Percentiles rank a stretch among this genome's conserved stretches.
These are phyloP conservation scores for Fusarium chaquense DNA, from an alignment of 2,329 filamentous ascomycete species.

Conservation along the genomic window DNA sequence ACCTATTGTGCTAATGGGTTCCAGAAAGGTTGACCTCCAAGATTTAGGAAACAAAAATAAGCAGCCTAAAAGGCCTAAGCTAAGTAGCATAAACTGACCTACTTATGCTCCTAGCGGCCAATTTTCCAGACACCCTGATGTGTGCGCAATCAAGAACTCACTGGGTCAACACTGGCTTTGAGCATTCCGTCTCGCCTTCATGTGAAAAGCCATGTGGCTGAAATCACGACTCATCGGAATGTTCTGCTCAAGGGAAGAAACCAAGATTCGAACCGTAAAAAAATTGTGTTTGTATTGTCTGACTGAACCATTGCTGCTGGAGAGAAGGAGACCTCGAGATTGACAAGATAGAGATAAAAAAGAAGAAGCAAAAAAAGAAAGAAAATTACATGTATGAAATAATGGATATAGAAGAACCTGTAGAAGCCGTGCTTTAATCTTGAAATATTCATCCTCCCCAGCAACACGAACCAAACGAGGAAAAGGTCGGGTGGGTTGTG, in stretches of 20 bases:
- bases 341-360: slow-evolving; percentile 33
- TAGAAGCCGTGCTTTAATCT: slow-evolving; percentile 47
- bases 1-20: neutral
- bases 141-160: neutral
- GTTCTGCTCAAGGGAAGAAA: slow-evolving; percentile 19
- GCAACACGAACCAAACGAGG: slow-evolving; percentile 42
- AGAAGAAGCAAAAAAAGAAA: slow-evolving; percentile 34
- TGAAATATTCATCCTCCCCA: slow-evolving; percentile 46
- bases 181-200: slow-evolving; percentile 30
- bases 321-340: slow-evolving; percentile 47
- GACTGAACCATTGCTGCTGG: slow-evolving; percentile 47
- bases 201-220: slow-evolving; percentile 26
- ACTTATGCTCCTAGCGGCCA: no score
- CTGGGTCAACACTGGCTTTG: neutral
- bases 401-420: slow-evolving; percentile 48
- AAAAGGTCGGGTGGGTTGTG: slow-evolving; percentile 36
- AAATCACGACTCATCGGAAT: slow-evolving; percentile 22
- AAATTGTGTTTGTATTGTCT: slow-evolving; percentile 46
- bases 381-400: slow-evolving; percentile 49
- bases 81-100: no score
- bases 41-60: no score
- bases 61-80: no score
- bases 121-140: no score
- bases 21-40: no score
- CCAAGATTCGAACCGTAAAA: slow-evolving; percentile 26